Percentiles rank a stretch among this genome's conserved stretches.
Evolutionary conservation across 1,284 basidiomycete species (phyloP).

Genomic region (Moniliophthora roreri): DNA sequence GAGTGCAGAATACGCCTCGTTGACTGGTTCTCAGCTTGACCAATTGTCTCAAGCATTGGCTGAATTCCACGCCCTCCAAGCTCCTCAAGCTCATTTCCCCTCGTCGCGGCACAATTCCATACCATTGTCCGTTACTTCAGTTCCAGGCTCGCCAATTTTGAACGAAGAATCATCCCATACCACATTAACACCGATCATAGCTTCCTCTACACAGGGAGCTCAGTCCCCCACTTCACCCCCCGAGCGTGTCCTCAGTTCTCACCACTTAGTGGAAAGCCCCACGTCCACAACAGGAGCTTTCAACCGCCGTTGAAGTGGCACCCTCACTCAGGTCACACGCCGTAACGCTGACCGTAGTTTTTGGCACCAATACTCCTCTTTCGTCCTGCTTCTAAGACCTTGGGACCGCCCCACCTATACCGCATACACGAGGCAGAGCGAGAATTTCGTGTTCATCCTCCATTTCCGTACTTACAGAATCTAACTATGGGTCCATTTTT

Average conservation of each 20-base stretch:
- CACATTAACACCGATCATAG: not conserved
- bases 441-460: too few species aligned
- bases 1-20: not conserved
- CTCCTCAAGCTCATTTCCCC: slow-evolving; percentile 48
- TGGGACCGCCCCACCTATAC: too few species aligned
- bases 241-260: not conserved
- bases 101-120: slow-evolving; percentile 30
- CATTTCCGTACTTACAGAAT: too few species aligned
- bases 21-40: slow-evolving; percentile 43
- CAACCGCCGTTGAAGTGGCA: not conserved
- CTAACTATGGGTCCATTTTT: too few species aligned
- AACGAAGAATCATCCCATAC: slow-evolving; percentile 1
- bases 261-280: slow-evolving; percentile 11
- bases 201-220: not conserved
- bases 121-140: slow-evolving; percentile 19
- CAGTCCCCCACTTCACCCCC: not conserved
- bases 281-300: slow-evolving; percentile 1
- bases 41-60: slow-evolving; percentile 57
- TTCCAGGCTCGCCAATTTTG: slow-evolving; percentile 1
- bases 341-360: too few species aligned
- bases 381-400: too few species aligned
- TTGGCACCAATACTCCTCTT: too few species aligned
- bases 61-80: slow-evolving; percentile 57
- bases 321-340: too few species aligned
- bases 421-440: too few species aligned